These are phyloP conservation scores for Calonectria henricotiae DNA, from an alignment of 2,329 filamentous ascomycete genomes.

Conservation along the genomic window DNA sequence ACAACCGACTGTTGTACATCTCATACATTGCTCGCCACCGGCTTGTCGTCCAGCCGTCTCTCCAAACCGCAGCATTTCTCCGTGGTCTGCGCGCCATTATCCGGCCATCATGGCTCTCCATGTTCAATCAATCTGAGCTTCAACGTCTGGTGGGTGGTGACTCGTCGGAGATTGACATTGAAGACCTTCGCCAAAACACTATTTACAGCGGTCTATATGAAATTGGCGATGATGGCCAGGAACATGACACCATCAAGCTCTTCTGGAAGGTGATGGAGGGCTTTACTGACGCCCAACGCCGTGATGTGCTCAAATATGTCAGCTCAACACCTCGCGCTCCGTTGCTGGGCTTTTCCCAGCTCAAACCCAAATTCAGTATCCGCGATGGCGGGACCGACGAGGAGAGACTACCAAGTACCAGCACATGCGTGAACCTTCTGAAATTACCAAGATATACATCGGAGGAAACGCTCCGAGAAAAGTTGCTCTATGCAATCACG, in stretches of 20 bases:
- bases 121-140: constrained; percentile 98
- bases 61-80: constrained; percentile 91
- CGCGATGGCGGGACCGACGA: constrained; percentile 75
- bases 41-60: constrained; percentile 83
- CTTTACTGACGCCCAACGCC: constrained; percentile 82
- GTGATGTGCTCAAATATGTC: constrained; percentile 94
- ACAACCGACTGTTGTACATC: constrained; percentile 95
- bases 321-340: constrained; percentile 94
- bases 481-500: constrained; percentile 90
- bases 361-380: constrained; percentile 91
- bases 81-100: constrained; percentile 90
- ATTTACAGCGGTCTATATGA: constrained; percentile 89
- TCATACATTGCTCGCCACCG: constrained; percentile 92
- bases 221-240: constrained; percentile 89
- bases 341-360: constrained; percentile 87
- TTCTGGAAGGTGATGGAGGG: constrained; percentile 93
- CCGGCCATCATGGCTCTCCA: constrained; percentile 92
- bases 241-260: constrained; percentile 87
- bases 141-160: constrained; percentile 95
- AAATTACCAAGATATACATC: constrained; percentile 89
- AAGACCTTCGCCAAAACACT: constrained; percentile 88
- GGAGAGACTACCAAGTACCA: constrained; percentile 91
- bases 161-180: constrained; percentile 86
- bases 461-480: constrained; percentile 78
- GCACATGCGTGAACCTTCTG: constrained; percentile 94